A percentile compares a stretch with the other conserved stretches of the same genome.
phyloP scores from a whole-genome alignment of 495 filamentous ascomycete species.

The Terfezia claveryi region DNA sequence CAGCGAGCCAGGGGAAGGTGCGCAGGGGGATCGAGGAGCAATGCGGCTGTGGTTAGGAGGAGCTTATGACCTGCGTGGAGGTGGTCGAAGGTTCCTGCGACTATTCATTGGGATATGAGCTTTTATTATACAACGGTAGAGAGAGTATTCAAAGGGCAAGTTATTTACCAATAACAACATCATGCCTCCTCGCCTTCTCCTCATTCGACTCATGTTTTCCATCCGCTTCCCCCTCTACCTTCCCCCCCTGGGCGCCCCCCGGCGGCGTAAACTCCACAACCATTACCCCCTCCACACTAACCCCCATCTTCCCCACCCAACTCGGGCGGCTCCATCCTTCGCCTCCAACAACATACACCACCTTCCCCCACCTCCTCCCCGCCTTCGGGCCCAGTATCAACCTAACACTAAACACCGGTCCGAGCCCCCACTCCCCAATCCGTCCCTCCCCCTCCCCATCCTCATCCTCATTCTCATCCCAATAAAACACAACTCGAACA shows the following conservation, averaged over 20 bases:
- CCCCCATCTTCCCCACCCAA: background rate
- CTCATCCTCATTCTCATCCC: background rate
- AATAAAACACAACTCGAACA: background rate
- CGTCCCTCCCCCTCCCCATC: background rate
- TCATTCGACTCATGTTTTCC: too few species aligned
- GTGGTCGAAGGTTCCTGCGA: background rate
- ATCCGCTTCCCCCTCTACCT: background rate
- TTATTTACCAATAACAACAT: too few species aligned
- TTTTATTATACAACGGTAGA: too few species aligned
- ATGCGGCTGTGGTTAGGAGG: slow-evolving; percentile 53
- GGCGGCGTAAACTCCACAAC: background rate
- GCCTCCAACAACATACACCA: too few species aligned
- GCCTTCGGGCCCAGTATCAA: background rate
- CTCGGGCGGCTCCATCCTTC: too few species aligned
- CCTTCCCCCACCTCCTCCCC: too few species aligned
- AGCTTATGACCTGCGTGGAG: background rate
- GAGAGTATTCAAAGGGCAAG: too few species aligned
- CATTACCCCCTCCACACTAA: background rate
- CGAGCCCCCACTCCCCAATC: background rate
- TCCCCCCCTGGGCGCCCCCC: background rate
- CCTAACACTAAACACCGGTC: background rate
- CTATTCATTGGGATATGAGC: too few species aligned
- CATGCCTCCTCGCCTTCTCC: too few species aligned
- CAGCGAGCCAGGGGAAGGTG: slow-evolving; percentile 5
- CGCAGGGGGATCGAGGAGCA: slow-evolving; percentile 35